Evolutionary conservation across 139 green algal species (phyloP).

Genomic region (Pleodorina starrii): DNA sequence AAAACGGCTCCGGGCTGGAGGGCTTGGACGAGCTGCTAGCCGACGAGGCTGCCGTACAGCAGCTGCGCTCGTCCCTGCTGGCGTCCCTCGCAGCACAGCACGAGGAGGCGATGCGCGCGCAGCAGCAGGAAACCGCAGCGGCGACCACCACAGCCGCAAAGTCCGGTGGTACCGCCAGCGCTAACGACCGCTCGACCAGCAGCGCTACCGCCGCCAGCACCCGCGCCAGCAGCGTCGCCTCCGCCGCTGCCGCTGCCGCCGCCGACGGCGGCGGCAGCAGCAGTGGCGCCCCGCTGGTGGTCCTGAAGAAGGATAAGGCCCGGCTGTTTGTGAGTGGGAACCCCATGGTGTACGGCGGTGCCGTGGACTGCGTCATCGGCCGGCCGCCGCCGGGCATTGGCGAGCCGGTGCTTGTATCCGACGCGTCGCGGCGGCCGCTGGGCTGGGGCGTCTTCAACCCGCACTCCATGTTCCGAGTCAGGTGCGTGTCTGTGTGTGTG

Average conservation of each 20-base stretch:
- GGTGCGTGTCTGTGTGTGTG: too few species aligned
- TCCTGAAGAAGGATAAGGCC: slow-evolving; percentile 83
- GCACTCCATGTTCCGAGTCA: slow-evolving; percentile 82
- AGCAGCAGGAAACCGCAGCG: background rate
- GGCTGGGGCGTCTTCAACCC: slow-evolving; percentile 91
- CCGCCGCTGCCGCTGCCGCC: background rate
- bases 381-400: slow-evolving; percentile 57
- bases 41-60: background rate
- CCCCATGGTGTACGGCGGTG: slow-evolving; percentile 80
- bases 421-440: slow-evolving; percentile 62
- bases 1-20: background rate
- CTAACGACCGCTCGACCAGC: background rate
- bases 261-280: background rate
- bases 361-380: slow-evolving; percentile 77
- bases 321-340: slow-evolving; percentile 70
- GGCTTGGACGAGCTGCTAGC: slow-evolving; percentile 31
- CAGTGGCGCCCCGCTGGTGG: background rate
- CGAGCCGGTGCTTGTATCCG: slow-evolving; percentile 77
- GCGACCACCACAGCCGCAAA: background rate
- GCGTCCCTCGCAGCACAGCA: slow-evolving; percentile 17
- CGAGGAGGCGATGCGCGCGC: background rate
- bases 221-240: background rate
- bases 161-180: background rate
- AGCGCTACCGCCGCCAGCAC: background rate
- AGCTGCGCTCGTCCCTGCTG: slow-evolving; percentile 14